Conservation (phyloP, 2,329 filamentous ascomycete genomes). For the Dactylellina sp. region DNA sequence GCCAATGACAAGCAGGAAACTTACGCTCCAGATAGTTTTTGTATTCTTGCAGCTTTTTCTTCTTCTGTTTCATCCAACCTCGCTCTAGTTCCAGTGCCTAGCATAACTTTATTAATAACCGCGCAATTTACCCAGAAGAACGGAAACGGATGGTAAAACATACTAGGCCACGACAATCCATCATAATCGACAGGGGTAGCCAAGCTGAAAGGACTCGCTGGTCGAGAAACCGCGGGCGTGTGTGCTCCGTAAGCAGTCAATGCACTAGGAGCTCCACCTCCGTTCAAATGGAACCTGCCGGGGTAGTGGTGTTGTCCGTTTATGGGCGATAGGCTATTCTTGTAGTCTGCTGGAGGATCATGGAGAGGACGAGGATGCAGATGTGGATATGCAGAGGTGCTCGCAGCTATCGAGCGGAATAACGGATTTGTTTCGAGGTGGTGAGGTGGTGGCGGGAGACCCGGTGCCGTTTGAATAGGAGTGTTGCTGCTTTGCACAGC, state of each 20-base stretch:
- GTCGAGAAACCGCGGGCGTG: conserved; percentile 60
- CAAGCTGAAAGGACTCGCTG: conserved; percentile 67
- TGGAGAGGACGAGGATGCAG: conserved; percentile 47
- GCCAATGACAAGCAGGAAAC: conserved; percentile 17
- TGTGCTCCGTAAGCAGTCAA: conserved; percentile 48
- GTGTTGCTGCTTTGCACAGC: neutral
- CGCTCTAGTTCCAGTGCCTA: conserved; percentile 74
- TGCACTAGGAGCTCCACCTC: conserved; percentile 16
- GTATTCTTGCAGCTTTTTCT: conserved; percentile 68
- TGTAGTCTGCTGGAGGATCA: conserved; percentile 42
- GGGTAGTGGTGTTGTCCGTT: conserved; percentile 14
- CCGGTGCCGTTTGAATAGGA: conserved; percentile 20
- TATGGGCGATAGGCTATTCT: conserved; percentile 17
- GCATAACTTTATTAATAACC: conserved; percentile 14
- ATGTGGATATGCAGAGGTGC: conserved; percentile 50
- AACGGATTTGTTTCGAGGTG: conserved; percentile 51
- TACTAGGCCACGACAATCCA: conserved; percentile 70
- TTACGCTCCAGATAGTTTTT: conserved; percentile 71
- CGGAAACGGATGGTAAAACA: conserved; percentile 51
- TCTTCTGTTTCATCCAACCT: conserved; percentile 71
- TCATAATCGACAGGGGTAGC: conserved; percentile 69
- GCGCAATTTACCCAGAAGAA: neutral
- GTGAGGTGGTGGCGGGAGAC: conserved; percentile 37
- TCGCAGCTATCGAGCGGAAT: conserved; percentile 53
- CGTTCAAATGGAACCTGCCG: conserved; percentile 29